These are phyloP conservation scores for Hansenula anomala DNA, from an alignment of 1,139 yeast species.

Conservation along the genomic window DNA sequence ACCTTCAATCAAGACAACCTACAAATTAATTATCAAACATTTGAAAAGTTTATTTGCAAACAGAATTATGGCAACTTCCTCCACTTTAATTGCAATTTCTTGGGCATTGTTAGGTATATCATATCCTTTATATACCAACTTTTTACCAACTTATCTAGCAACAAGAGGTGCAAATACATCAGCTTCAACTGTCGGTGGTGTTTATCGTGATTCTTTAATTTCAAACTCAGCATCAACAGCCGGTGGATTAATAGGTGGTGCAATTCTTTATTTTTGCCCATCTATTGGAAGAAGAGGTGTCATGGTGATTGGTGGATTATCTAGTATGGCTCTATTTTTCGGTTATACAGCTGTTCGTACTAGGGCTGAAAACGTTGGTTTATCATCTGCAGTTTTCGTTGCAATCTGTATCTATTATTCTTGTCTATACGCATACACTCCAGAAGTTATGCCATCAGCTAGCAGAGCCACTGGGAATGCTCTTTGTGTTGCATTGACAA, in stretches of 20 bases:
- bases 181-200: slow-evolving; percentile 40
- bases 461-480: slow-evolving; percentile 57
- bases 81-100: slow-evolving; percentile 36
- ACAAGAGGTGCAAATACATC: slow-evolving; percentile 42
- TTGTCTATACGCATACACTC: slow-evolving; percentile 51
- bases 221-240: slow-evolving; percentile 44
- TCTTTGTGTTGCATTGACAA: slow-evolving; percentile 40
- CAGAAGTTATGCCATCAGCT: slow-evolving; percentile 52
- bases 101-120: slow-evolving; percentile 51
- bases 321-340: slow-evolving; percentile 49
- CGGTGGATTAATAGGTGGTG: slow-evolving; percentile 56
- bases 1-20: slow-evolving; percentile 14
- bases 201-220: slow-evolving; percentile 49
- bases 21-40: slow-evolving; percentile 21
- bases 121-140: slow-evolving; percentile 46
- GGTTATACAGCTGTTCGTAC: slow-evolving; percentile 50
- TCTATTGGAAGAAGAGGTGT: slow-evolving; percentile 51
- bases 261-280: slow-evolving; percentile 36
- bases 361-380: slow-evolving; percentile 42
- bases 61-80: slow-evolving; percentile 35
- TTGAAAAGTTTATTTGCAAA: slow-evolving; percentile 34
- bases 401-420: slow-evolving; percentile 50
- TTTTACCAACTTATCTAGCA: slow-evolving; percentile 43
- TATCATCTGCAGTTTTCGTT: slow-evolving; percentile 43
- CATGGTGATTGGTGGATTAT: slow-evolving; percentile 47